A percentile compares a stretch with the other conserved stretches of the same genome.
Conservation (phyloP, 441 rosid species). For the Bocquillonia castaneifolia region DNA sequence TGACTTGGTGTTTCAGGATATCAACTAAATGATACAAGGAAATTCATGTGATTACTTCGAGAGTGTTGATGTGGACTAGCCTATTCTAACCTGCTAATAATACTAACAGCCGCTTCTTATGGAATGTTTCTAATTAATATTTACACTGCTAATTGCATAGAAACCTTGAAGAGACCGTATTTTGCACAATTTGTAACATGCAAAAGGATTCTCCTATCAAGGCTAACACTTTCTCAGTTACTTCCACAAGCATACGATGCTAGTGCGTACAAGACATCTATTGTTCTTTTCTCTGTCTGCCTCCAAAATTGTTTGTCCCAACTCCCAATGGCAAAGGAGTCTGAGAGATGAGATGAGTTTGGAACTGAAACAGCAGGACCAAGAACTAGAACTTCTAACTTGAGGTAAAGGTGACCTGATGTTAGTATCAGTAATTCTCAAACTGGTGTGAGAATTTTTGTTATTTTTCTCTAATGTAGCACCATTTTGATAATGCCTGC, state of each 20-base stretch:
- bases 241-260: too few species aligned
- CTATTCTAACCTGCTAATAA: not conserved
- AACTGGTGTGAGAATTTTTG: too few species aligned
- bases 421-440: too few species aligned
- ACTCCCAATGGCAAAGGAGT: not conserved
- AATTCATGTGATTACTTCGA: not conserved
- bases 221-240: not conserved
- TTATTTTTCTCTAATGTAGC: too few species aligned
- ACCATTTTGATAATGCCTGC: too few species aligned
- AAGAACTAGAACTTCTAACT: too few species aligned
- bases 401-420: too few species aligned
- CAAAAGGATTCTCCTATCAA: not conserved
- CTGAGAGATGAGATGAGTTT: not conserved
- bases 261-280: too few species aligned
- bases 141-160: not conserved
- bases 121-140: not conserved
- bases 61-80: slow-evolving; percentile 1
- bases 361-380: too few species aligned
- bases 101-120: not conserved
- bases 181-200: not conserved
- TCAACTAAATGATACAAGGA: not conserved
- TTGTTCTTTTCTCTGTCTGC: not conserved
- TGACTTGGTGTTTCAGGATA: not conserved
- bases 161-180: not conserved
- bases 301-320: not conserved